These are phyloP conservation scores for Neocucurbitaria cava DNA, from an alignment of 2,329 filamentous ascomycete species.

Conservation along the genomic window DNA sequence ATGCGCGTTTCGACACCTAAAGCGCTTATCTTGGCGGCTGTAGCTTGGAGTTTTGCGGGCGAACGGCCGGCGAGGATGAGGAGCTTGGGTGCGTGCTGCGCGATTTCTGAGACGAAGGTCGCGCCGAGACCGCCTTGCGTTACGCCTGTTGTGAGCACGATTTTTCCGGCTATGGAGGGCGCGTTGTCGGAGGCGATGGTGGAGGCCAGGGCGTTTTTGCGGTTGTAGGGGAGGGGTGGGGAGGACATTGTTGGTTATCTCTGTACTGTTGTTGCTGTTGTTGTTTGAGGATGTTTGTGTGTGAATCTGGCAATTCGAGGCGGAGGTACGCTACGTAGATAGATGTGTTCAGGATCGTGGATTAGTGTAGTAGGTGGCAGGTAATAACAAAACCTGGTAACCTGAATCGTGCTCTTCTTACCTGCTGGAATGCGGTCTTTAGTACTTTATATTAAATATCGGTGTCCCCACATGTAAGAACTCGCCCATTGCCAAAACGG, in stretches of 20 bases:
- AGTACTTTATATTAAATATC: too few relatives aligned
- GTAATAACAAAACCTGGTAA: too few relatives aligned
- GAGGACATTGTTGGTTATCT: slow-evolving; percentile 17
- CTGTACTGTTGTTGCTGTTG: neutral
- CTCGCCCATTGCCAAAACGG: too few relatives aligned
- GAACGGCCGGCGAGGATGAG: slow-evolving; percentile 52
- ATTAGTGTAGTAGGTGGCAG: too few relatives aligned
- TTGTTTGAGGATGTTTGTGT: neutral
- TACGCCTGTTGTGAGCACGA: slow-evolving; percentile 48
- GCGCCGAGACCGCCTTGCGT: slow-evolving; percentile 39
- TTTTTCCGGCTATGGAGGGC: slow-evolving; percentile 53
- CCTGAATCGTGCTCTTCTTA: too few relatives aligned
- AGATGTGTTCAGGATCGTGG: too few relatives aligned
- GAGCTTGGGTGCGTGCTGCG: slow-evolving; percentile 34
- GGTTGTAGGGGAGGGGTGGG: slow-evolving; percentile 28
- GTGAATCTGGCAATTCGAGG: too few relatives aligned
- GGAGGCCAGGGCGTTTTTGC: slow-evolving; percentile 29
- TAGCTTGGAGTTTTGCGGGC: slow-evolving; percentile 49
- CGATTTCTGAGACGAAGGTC: slow-evolving; percentile 34
- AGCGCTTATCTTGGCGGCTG: slow-evolving; percentile 46
- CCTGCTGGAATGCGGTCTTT: too few relatives aligned
- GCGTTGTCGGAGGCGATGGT: slow-evolving; percentile 52
- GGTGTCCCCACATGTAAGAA: too few relatives aligned
- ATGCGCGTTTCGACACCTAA: slow-evolving; percentile 41
- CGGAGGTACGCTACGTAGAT: too few relatives aligned